Base-by-base conservation (phyloP, 1,284 basidiomycete genomes). In the Leccinum angustisporum region DNA sequence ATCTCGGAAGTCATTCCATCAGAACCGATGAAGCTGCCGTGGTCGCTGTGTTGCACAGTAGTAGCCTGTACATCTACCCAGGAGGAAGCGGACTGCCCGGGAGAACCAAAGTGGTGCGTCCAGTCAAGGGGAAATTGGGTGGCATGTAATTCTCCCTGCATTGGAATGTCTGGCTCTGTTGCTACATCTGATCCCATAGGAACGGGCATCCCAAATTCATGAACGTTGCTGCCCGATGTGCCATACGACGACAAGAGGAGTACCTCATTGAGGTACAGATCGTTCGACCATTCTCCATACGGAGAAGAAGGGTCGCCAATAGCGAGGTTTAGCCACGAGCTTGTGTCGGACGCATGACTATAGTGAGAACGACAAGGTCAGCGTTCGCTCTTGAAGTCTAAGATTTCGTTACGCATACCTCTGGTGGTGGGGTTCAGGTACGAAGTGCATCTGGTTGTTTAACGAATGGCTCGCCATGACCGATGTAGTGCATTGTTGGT, bases 321-420 rank as follows among this genome's bases (percentile, higher is more conserved):
- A 16, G 27, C 2, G 3, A 27, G 4, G 30, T 30, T n/a, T n/a
- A 27, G 1, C 68, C 66, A 71, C 0, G 48, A 38, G 25, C 50
- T 21, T 27, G 31, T 25, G 50, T 50, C 33, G 11, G 46, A n/a
- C 21, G 27, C 11, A 16, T 61, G 57, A n/a, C 65, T 68, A 27
- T 3, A 13, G 54, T 6, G 34, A 56, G 4, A 21, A 58, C 16
- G 27, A n/a, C 5, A 6, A 3, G 7, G 43, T 62, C 16, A 65
- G 59, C n/a, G 43, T n/a, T 54, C 16, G 4, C 34, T 36, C 11
- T 40, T 40, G 11, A 11, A n/a, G 27, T 30, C 56, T 33, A n/a
- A 51, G 16, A 56, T 14, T 13, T 53, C 27, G n/a, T 25, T 30
- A 43, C 11, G 36, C 61, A 18, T 54, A 73, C 71, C 62, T 67